Conservation (phyloP, 257 asterid genomes). For the Apocynum venetum region DNA sequence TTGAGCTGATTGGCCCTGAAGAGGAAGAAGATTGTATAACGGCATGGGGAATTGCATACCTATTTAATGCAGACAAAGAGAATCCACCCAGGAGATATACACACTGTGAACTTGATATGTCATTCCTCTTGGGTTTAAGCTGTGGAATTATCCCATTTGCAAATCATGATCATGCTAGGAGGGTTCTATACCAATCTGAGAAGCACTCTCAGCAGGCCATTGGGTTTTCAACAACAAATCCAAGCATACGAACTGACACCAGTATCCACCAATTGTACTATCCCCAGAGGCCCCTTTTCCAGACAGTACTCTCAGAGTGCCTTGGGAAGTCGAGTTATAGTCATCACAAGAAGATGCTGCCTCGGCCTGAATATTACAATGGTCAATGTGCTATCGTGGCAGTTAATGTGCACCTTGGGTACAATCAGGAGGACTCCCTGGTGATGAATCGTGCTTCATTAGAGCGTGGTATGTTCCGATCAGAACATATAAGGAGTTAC, state of each 20-base stretch:
- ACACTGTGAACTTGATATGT: slow-evolving; percentile 81
- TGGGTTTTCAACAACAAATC: slow-evolving; percentile 73
- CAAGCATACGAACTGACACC: slow-evolving; percentile 65
- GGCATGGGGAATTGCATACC: slow-evolving; percentile 77
- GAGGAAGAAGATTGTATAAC: slow-evolving; percentile 89
- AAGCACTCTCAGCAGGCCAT: slow-evolving; percentile 98
- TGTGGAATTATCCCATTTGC: slow-evolving; percentile 89
- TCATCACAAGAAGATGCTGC: slow-evolving; percentile 51
- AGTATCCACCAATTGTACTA: slow-evolving; percentile 75
- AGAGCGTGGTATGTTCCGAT: slow-evolving; percentile 94
- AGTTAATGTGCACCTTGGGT: slow-evolving; percentile 89
- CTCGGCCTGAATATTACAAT: slow-evolving; percentile 80
- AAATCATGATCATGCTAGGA: slow-evolving; percentile 85
- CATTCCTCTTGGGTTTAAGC: slow-evolving; percentile 77
- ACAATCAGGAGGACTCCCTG: slow-evolving; percentile 91
- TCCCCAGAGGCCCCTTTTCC: slow-evolving; percentile 83
- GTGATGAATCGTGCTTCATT: slow-evolving; percentile 92
- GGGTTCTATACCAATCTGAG: slow-evolving; percentile 89
- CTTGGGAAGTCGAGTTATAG: slow-evolving; percentile 61
- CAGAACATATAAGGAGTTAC: slow-evolving; percentile 81
- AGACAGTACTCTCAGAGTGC: slow-evolving; percentile 72
- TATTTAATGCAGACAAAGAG: slow-evolving; percentile 48
- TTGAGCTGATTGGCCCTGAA: slow-evolving; percentile 88
- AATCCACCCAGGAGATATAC: slow-evolving; percentile 64
- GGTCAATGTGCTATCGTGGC: slow-evolving; percentile 96